A percentile compares a stretch with the other conserved stretches of the same genome.
These are phyloP conservation scores for Sambucus nigra DNA, from an alignment of 129 eudicot genomes.

Conservation along the genomic window DNA sequence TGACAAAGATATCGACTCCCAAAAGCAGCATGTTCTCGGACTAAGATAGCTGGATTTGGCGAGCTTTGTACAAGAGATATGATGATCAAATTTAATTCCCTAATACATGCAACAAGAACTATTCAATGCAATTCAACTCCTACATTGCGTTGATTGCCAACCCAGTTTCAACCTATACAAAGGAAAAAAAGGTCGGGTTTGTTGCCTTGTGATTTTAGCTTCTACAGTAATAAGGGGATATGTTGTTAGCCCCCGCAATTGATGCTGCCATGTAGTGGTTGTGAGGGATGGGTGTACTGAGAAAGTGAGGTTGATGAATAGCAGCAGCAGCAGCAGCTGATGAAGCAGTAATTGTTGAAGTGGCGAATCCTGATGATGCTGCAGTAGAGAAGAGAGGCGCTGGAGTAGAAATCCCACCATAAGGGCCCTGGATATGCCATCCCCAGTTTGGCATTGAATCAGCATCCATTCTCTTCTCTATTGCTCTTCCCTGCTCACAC, in stretches of 20 bases:
- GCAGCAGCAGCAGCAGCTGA: slow-evolving; percentile 40
- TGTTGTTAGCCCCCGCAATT: slow-evolving; percentile 6
- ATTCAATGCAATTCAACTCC: background rate
- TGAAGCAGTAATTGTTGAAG: slow-evolving; percentile 34
- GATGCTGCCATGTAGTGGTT: slow-evolving; percentile 11
- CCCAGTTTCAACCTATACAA: background rate
- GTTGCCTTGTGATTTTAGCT: slow-evolving; percentile 21
- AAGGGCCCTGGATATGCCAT: slow-evolving; percentile 27
- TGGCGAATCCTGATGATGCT: slow-evolving; percentile 95
- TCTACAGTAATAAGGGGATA: slow-evolving; percentile 16
- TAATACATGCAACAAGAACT: background rate
- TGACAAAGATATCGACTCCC: background rate
- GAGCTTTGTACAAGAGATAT: background rate
- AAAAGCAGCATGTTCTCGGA: background rate
- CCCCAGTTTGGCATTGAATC: slow-evolving; percentile 30
- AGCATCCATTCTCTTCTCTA: slow-evolving; percentile 34
- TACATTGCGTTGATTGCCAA: background rate
- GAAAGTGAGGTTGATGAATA: slow-evolving; percentile 19
- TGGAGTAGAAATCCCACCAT: slow-evolving; percentile 20
- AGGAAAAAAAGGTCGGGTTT: background rate
- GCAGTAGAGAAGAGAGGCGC: slow-evolving; percentile 54
- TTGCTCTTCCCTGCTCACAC: slow-evolving; percentile 48
- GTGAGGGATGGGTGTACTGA: slow-evolving; percentile 14
- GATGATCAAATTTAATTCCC: background rate
- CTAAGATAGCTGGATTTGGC: background rate